Evolutionary conservation across 495 filamentous ascomycete species (phyloP), one percentile per base, ranked within the genome.

Genomic region (Annulohypoxylon moriforme): DNA sequence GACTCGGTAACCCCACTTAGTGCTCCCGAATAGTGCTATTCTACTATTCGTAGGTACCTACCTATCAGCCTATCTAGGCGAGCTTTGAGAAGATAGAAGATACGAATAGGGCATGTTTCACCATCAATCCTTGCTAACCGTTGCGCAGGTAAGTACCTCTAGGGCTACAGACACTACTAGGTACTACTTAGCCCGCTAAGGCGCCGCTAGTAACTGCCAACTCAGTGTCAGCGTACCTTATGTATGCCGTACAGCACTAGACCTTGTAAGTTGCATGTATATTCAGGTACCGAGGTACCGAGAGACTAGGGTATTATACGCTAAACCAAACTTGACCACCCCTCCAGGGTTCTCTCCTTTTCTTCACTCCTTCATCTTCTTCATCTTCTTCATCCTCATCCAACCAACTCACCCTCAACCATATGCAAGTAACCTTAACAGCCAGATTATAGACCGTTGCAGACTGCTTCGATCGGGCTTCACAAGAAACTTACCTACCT

Each of bases 361-460:
- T 46, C 34, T 55, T 20, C 7, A 44, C 44, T 53, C 49, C 49
- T 60, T 53, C 16, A 46, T 56, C 50, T 71, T 63, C 33, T 63
- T 49, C 44, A 34, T 61, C 29, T 22, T 61, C 27, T 40, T 40
- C 44, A 34, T 61, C 22, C 38, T 61, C 27, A 57, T 24, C 49
- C 49, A 65, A 67, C 31, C 42, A 53, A 44, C 27, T 44, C 18
- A 20, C 50, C 25, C 33, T 40, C 46, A 60, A 22, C 10, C 44
- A 59, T 52, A 67, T 72, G 59, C 59, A 52, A 67, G 52, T 38
- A 72, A 68, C 64, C 58, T 72, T 34, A 31, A 64, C 14, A 24
- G 63, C 50, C 44, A 50, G 27, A 46, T 46, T 16, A 68, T 33
- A 18, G 31, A 60, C 60, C 53, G 49, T 50, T 25, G 24, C 16